Evolutionary conservation across 495 filamentous ascomycete species (phyloP), one percentile per base, ranked within the genome.

Genomic region (Talaromyces nanjingensis): DNA sequence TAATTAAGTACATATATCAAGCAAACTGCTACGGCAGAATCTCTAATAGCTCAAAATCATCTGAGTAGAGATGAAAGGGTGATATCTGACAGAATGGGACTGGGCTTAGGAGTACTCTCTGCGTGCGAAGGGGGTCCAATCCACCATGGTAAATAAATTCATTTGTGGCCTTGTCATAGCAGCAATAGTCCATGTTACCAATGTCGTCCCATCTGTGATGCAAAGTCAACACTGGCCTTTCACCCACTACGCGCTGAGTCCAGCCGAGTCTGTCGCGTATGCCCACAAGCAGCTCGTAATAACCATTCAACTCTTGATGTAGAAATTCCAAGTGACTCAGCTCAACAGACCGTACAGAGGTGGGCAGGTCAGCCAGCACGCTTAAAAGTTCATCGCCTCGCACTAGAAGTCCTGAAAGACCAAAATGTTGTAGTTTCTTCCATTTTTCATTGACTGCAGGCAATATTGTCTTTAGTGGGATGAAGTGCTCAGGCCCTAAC

Each of bases 341-440:
- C 18, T 58, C 55, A 37, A 58, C 55, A 58, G 55, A 58, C 14
- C 55, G 29, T 18, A 58, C 16, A 22, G 55, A 58, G 0, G 8
- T 7, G 4, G 55, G 55, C 3, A 58, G 12, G 2, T 58, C 31
- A 12, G 55, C 55, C 29, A 58, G 55, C 27, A 58, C 18, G n/a
- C 24, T 34, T 0, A 58, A 9, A 1, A 58, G 29, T 0, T 58
- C 55, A 1, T 58, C 55, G 16, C n/a, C 14, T 37, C 18, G 55
- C 0, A 58, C 55, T 4, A 58, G 55, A 18, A 58, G 55, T 22
- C 55, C 55, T 3, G 55, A 58, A 37, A 58, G 55, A 58, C 55
- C 55, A 58, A 58, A 58, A 58, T 58, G 55, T 37, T 58, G 55
- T 9, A 58, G n/a, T 5, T 58, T 58, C 7, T 58, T 58, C 55